phyloP scores from a whole-genome alignment of 768 basidiomycete species.

The Trametes cingulata region DNA sequence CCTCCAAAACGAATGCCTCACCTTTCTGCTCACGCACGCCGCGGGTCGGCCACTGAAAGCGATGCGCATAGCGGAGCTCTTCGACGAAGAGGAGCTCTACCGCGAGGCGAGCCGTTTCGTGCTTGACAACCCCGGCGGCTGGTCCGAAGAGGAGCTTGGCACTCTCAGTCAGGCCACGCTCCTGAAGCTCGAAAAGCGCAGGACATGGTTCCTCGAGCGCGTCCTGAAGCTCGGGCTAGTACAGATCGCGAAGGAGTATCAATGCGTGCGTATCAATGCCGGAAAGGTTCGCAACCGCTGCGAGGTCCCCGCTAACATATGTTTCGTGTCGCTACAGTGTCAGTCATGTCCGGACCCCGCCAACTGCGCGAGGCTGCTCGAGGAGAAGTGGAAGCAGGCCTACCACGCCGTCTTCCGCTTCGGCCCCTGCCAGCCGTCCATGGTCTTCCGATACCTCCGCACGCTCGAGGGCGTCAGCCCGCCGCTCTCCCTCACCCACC shows the following conservation, averaged over 20 bases:
- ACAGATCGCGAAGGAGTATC: conserved; percentile 89
- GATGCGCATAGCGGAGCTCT: conserved; percentile 87
- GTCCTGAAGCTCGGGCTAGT: conserved; percentile 89
- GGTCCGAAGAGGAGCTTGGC: conserved; percentile 76
- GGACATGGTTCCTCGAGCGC: conserved; percentile 95
- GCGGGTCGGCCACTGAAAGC: conserved; percentile 93
- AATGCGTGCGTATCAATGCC: conserved; percentile 77
- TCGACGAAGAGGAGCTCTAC: conserved; percentile 88
- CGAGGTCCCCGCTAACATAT: background rate
- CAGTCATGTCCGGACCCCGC: conserved; percentile 79
- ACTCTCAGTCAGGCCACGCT: conserved; percentile 82
- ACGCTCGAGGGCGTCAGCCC: conserved; percentile 91
- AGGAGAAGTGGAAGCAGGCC: conserved; percentile 92
- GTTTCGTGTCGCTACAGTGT: conserved; percentile 49
- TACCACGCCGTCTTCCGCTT: conserved; percentile 87
- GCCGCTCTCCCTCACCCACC: conserved; percentile 81
- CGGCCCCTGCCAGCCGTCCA: conserved; percentile 86
- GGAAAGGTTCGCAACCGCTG: background rate
- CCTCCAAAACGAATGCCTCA: conserved; percentile 79
- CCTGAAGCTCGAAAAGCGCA: conserved; percentile 85
- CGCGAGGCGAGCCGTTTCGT: conserved; percentile 91
- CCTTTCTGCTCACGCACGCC: conserved; percentile 88
- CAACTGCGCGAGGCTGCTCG: conserved; percentile 78
- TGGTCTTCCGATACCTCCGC: conserved; percentile 90
- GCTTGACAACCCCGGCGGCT: conserved; percentile 88